Conservation (phyloP, 2,329 filamentous ascomycete genomes). For the Phyllachora maydis region DNA sequence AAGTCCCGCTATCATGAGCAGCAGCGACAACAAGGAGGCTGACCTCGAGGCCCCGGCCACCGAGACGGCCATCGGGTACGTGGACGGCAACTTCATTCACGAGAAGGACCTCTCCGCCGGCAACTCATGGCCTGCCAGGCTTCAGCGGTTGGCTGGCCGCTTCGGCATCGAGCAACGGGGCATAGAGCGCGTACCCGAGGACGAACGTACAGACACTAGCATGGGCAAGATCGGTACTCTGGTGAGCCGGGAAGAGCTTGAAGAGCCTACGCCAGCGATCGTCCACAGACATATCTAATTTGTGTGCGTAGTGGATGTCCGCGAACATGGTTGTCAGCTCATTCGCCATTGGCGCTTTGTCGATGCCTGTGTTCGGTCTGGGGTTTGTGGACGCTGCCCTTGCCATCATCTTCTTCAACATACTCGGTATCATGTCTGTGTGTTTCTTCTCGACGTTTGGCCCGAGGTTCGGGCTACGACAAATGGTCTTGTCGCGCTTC, state of each 20-base stretch:
- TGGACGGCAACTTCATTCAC: slow-evolving; percentile 7
- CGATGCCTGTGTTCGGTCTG: slow-evolving; percentile 44
- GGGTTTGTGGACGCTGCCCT: slow-evolving; percentile 56
- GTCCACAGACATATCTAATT: no score
- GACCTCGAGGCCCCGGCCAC: slow-evolving; percentile 3
- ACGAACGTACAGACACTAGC: slow-evolving; percentile 44
- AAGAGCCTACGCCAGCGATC: no score
- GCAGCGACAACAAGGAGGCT: not conserved
- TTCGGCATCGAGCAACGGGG: slow-evolving; percentile 54
- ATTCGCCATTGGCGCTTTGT: slow-evolving; percentile 55
- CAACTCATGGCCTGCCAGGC: slow-evolving; percentile 8
- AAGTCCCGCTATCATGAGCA: not conserved
- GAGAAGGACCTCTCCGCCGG: slow-evolving; percentile 6
- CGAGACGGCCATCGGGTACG: slow-evolving; percentile 6
- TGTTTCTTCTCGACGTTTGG: slow-evolving; percentile 65
- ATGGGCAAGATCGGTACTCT: slow-evolving; percentile 50
- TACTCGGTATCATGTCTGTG: slow-evolving; percentile 51
- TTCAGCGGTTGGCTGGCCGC: slow-evolving; percentile 43
- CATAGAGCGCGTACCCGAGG: slow-evolving; percentile 52
- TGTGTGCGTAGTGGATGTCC: slow-evolving; percentile 55
- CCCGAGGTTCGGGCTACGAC: slow-evolving; percentile 51
- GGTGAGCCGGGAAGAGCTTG: slow-evolving; percentile 21
- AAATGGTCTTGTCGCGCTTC: slow-evolving; percentile 64
- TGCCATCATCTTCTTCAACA: slow-evolving; percentile 54
- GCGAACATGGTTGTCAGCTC: slow-evolving; percentile 62